Percentiles rank a stretch among this genome's conserved stretches.
Evolutionary conservation across 441 rosid species (phyloP).

Genomic region (Sinapis alba): DNA sequence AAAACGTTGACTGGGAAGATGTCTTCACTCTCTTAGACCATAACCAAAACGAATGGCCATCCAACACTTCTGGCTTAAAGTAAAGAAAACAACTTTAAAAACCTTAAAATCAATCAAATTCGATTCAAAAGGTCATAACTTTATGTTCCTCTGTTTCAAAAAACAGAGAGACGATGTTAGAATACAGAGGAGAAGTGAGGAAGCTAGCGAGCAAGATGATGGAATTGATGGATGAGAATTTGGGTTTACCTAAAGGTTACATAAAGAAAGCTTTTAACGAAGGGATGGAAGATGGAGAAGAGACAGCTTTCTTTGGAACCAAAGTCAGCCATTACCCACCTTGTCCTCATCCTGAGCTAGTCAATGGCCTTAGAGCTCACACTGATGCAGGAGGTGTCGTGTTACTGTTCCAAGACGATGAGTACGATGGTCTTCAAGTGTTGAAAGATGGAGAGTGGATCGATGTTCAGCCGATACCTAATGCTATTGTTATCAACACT

Average conservation of each 20-base stretch:
- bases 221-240: slow-evolving; percentile 88
- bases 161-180: slow-evolving; percentile 70
- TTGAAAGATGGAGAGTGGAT: slow-evolving; percentile 82
- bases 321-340: slow-evolving; percentile 97
- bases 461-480: slow-evolving; percentile 76
- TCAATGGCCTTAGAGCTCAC: slow-evolving; percentile 80
- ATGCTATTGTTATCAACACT: slow-evolving; percentile 78
- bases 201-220: slow-evolving; percentile 65
- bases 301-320: slow-evolving; percentile 80
- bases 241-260: slow-evolving; percentile 66
- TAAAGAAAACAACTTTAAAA: slow-evolving; percentile 24
- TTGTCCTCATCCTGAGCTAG: slow-evolving; percentile 72
- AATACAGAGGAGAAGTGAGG: slow-evolving; percentile 67
- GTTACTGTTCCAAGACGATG: slow-evolving; percentile 81
- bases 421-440: slow-evolving; percentile 76
- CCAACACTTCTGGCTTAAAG: slow-evolving; percentile 65
- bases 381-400: slow-evolving; percentile 94
- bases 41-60: slow-evolving; percentile 64
- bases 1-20: slow-evolving; percentile 84
- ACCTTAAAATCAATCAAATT: neutral
- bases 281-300: slow-evolving; percentile 49
- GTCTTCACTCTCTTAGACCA: slow-evolving; percentile 61
- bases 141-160: neutral
- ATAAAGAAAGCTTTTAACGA: slow-evolving; percentile 62
- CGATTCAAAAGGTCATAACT: slow-evolving; percentile 11